phyloP scores from a whole-genome alignment of 805 yeast genomes.

The Candida silvatica region DNA sequence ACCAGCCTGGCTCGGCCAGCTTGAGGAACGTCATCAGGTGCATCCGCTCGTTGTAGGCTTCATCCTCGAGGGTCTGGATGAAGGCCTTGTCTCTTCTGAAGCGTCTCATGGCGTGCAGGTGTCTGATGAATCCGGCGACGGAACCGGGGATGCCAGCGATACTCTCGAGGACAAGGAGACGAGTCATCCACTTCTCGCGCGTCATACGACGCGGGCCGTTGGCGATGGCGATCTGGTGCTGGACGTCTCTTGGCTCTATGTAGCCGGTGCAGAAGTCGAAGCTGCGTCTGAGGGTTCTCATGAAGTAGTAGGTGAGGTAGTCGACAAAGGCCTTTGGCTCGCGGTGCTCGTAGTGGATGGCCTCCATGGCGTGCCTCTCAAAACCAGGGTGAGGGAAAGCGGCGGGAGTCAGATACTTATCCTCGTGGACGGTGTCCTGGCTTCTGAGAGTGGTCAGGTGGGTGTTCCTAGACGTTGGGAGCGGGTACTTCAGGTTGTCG shows the following conservation, averaged over 20 bases:
- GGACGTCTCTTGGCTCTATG: slow-evolving; percentile 38
- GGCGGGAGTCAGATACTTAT: slow-evolving; percentile 18
- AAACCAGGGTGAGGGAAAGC: slow-evolving; percentile 37
- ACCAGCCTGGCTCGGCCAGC: slow-evolving; percentile 52
- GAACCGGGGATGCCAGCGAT: slow-evolving; percentile 79
- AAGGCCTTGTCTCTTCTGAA: slow-evolving; percentile 64
- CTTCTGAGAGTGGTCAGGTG: slow-evolving; percentile 7
- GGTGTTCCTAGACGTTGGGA: slow-evolving; percentile 10
- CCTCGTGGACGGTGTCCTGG: slow-evolving; percentile 5
- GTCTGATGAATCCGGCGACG: slow-evolving; percentile 67
- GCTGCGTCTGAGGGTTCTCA: slow-evolving; percentile 34
- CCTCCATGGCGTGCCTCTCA: slow-evolving; percentile 27
- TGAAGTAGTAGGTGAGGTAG: slow-evolving; percentile 17
- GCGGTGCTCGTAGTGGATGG: slow-evolving; percentile 43
- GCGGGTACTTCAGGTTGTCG: neutral
- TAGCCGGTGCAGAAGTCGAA: slow-evolving; percentile 63
- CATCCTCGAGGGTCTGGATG: slow-evolving; percentile 66
- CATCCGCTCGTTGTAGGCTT: slow-evolving; percentile 74
- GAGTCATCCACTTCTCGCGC: slow-evolving; percentile 52
- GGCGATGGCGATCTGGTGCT: slow-evolving; percentile 18
- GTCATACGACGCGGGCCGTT: slow-evolving; percentile 42
- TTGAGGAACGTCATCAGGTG: slow-evolving; percentile 62
- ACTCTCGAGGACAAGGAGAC: slow-evolving; percentile 57
- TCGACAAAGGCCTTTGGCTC: slow-evolving; percentile 25
- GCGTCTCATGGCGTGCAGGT: slow-evolving; percentile 53